A percentile compares a stretch with the other conserved stretches of the same genome.
Conservation (phyloP, 2,329 filamentous ascomycete genomes). For the Ascochyta fabae region DNA sequence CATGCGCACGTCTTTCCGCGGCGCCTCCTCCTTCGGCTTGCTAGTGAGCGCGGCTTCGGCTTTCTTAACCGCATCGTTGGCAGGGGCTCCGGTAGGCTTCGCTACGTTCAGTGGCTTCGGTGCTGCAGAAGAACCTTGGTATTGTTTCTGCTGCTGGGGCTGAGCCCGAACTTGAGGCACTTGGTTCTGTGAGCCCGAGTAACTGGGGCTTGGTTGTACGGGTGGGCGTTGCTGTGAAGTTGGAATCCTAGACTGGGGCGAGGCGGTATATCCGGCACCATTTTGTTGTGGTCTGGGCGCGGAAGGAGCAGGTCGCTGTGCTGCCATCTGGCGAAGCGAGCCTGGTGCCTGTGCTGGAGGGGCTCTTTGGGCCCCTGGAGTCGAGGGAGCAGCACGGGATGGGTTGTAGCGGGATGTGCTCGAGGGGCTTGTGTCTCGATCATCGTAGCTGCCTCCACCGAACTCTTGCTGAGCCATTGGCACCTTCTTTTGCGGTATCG, state of each 20-base stretch:
- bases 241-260: constrained; percentile 37
- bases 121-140: constrained; percentile 55
- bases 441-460: constrained; percentile 65
- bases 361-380: constrained; percentile 58
- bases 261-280: constrained; percentile 33
- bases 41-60: constrained; percentile 84
- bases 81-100: constrained; percentile 56
- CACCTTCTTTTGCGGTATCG: constrained; percentile 79
- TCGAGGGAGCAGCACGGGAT: constrained; percentile 80
- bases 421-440: constrained; percentile 53
- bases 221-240: constrained; percentile 41
- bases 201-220: constrained; percentile 55
- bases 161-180: constrained; percentile 54
- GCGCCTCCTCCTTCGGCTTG: constrained; percentile 72
- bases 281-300: constrained; percentile 61
- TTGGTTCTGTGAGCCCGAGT: constrained; percentile 47
- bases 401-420: constrained; percentile 78
- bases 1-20: constrained; percentile 94
- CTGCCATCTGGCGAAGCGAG: constrained; percentile 61
- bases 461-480: constrained; percentile 90
- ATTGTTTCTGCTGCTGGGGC: constrained; percentile 41
- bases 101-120: constrained; percentile 63
- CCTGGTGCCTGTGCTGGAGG: constrained; percentile 61
- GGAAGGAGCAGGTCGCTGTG: constrained; percentile 83
- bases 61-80: constrained; percentile 77